Conservation (phyloP, 2,329 filamentous ascomycete species). For the Zymoseptoria pseudotritici region DNA sequence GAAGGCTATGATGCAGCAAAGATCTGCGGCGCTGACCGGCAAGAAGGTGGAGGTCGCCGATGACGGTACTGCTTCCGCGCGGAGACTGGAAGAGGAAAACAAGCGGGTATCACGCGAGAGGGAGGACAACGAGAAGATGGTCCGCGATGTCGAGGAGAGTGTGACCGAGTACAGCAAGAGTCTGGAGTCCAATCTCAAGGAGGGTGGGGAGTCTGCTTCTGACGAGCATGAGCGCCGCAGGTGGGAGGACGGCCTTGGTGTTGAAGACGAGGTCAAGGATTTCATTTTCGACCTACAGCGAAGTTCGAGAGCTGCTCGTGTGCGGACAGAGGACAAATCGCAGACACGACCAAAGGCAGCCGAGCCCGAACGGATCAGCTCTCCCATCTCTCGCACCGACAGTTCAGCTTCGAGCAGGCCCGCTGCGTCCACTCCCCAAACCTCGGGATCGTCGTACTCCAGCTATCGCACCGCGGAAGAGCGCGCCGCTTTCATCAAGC, state of each 20-base stretch:
- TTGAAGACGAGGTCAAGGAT: constrained; percentile 93
- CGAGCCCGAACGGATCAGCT: constrained; percentile 23
- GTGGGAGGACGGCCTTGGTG: constrained; percentile 93
- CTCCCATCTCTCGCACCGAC: constrained; percentile 23
- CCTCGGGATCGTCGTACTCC: constrained; percentile 60
- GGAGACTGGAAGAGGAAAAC: constrained; percentile 82
- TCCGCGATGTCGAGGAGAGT: constrained; percentile 91
- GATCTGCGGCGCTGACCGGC: constrained; percentile 84
- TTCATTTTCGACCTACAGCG: constrained; percentile 96
- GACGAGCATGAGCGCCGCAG: constrained; percentile 85
- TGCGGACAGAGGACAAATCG: constrained; percentile 52
- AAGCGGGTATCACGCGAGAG: constrained; percentile 73
- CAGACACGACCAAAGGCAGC: constrained; percentile 11
- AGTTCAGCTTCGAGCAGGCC: constrained; percentile 22
- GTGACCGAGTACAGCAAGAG: constrained; percentile 79
- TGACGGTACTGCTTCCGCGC: constrained; percentile 71
- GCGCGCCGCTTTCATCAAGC: constrained; percentile 89
- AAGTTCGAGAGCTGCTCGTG: constrained; percentile 66
- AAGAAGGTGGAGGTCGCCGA: constrained; percentile 59
- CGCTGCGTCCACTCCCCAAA: constrained; percentile 37
- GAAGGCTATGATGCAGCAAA: constrained; percentile 97
- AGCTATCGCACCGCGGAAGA: constrained; percentile 89
- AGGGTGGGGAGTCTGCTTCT: constrained; percentile 64
- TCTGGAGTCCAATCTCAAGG: constrained; percentile 81
- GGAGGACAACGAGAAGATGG: constrained; percentile 94